Conservation (phyloP, 495 filamentous ascomycete species). For the Poronia punctata region DNA sequence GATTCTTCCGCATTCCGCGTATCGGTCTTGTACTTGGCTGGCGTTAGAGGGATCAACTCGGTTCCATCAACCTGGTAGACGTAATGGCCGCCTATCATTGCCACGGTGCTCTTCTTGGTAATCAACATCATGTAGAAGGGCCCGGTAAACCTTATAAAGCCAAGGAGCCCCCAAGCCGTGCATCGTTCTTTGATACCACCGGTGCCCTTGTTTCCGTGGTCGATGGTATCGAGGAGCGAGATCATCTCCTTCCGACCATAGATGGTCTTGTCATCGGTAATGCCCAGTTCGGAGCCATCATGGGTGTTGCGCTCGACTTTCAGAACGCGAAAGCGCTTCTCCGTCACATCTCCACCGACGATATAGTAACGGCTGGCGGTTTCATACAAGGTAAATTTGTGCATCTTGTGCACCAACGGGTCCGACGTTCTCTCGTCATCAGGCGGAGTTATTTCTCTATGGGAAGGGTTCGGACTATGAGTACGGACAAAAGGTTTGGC, state of each 20-base stretch:
- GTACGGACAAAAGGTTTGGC: slow-evolving; percentile 59
- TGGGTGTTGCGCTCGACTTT: slow-evolving; percentile 90
- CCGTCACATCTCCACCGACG: slow-evolving; percentile 82
- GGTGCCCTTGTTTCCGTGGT: slow-evolving; percentile 86
- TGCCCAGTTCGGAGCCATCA: slow-evolving; percentile 66
- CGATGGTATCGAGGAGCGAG: slow-evolving; percentile 84
- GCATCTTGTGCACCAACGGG: slow-evolving; percentile 76
- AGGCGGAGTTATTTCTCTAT: slow-evolving; percentile 22
- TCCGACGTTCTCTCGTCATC: slow-evolving; percentile 55
- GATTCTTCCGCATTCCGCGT: slow-evolving; percentile 78
- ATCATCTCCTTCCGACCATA: slow-evolving; percentile 92
- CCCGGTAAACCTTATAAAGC: slow-evolving; percentile 92
- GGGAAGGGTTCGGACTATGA: slow-evolving; percentile 46
- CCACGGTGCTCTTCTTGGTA: slow-evolving; percentile 91
- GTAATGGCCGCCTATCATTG: slow-evolving; percentile 93
- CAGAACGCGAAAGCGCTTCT: slow-evolving; percentile 80
- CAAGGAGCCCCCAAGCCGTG: slow-evolving; percentile 87
- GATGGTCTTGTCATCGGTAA: slow-evolving; percentile 89
- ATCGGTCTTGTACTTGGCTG: slow-evolving; percentile 64
- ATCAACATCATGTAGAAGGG: slow-evolving; percentile 97
- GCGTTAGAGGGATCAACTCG: slow-evolving; percentile 79
- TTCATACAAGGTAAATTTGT: slow-evolving; percentile 93
- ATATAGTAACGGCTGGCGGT: slow-evolving; percentile 89
- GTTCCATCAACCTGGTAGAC: slow-evolving; percentile 95
- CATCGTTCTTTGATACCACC: slow-evolving; percentile 89